Conservation (phyloP, 2,329 filamentous ascomycete species). For the Microsporum canis region DNA sequence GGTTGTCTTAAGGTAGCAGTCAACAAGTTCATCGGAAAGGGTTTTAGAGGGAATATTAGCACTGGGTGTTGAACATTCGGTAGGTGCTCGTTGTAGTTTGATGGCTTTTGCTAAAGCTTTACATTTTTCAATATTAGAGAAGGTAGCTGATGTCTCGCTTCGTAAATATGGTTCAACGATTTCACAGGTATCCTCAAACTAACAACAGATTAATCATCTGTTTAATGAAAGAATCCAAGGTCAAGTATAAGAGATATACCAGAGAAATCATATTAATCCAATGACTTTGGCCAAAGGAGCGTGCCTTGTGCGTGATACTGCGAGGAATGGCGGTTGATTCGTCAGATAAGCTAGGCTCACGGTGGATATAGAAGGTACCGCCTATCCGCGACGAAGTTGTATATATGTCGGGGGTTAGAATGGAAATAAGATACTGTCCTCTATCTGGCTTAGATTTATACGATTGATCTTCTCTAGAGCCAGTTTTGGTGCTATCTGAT, state of each 20-base stretch:
- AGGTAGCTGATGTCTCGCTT: slow-evolving; percentile 26
- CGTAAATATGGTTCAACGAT: slow-evolving; percentile 17
- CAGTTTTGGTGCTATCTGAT: background rate
- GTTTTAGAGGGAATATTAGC: slow-evolving; percentile 35
- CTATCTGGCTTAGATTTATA: slow-evolving; percentile 18
- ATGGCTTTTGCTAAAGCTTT: slow-evolving; percentile 42
- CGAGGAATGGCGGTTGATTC: slow-evolving; percentile 28
- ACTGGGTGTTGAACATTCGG: slow-evolving; percentile 18
- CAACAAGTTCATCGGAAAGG: slow-evolving; percentile 42
- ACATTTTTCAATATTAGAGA: slow-evolving; percentile 33
- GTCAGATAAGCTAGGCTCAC: slow-evolving; percentile 26
- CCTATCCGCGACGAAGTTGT: slow-evolving; percentile 30
- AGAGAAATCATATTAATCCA: slow-evolving; percentile 40
- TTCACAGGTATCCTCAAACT: background rate
- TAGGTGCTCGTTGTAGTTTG: slow-evolving; percentile 28
- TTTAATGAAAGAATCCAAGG: too few relatives aligned
- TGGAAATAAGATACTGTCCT: slow-evolving; percentile 5
- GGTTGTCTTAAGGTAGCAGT: slow-evolving; percentile 45
- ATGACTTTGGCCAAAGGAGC: slow-evolving; percentile 43
- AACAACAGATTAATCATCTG: too few relatives aligned
- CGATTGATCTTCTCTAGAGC: slow-evolving; percentile 30
- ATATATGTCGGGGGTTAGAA: slow-evolving; percentile 26
- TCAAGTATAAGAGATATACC: slow-evolving; percentile 34
- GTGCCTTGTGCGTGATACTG: slow-evolving; percentile 43
- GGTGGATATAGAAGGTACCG: slow-evolving; percentile 36